Evolutionary conservation across 768 basidiomycete genomes (phyloP).

Genomic region (Boletus tomentosulus): DNA sequence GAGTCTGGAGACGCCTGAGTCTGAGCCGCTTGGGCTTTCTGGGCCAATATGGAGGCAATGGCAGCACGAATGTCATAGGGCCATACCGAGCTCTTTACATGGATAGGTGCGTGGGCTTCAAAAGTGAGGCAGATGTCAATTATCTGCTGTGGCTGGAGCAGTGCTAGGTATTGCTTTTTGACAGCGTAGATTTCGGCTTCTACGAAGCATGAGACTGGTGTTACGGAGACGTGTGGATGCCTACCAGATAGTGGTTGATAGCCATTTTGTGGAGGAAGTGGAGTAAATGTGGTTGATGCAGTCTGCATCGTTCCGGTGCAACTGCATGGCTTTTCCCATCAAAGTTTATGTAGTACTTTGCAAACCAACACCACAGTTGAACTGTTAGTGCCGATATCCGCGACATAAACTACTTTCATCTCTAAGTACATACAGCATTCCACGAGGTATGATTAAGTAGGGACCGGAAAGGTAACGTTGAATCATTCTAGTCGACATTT

Average conservation of each 20-base stretch:
- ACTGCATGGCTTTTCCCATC: constrained; percentile 71
- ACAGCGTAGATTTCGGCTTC: constrained; percentile 51
- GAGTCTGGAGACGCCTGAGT: constrained; percentile 10
- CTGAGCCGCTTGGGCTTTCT: constrained; percentile 24
- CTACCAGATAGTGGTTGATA: constrained; percentile 35
- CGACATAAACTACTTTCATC: constrained; percentile 2
- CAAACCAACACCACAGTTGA: background rate
- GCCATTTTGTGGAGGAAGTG: constrained; percentile 35
- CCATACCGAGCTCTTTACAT: constrained; percentile 67
- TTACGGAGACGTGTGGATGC: constrained; percentile 23
- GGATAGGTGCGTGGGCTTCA: constrained; percentile 63
- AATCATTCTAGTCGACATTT: background rate
- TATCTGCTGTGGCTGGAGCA: constrained; percentile 65
- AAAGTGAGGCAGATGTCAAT: constrained; percentile 77
- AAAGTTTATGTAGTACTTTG: constrained; percentile 44
- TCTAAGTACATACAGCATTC: background rate
- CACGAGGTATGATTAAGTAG: background rate
- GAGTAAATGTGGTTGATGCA: constrained; percentile 36
- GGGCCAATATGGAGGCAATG: constrained; percentile 47
- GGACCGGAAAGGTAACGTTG: background rate
- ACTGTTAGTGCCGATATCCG: background rate
- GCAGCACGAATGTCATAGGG: constrained; percentile 64
- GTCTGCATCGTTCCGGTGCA: constrained; percentile 59
- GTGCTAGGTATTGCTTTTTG: constrained; percentile 67
- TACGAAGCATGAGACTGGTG: constrained; percentile 15